Evolutionary conservation across 2,329 filamentous ascomycete genomes (phyloP), one percentile per base, ranked within the genome.

Genomic region (Dothidotthia symphoricarpi): DNA sequence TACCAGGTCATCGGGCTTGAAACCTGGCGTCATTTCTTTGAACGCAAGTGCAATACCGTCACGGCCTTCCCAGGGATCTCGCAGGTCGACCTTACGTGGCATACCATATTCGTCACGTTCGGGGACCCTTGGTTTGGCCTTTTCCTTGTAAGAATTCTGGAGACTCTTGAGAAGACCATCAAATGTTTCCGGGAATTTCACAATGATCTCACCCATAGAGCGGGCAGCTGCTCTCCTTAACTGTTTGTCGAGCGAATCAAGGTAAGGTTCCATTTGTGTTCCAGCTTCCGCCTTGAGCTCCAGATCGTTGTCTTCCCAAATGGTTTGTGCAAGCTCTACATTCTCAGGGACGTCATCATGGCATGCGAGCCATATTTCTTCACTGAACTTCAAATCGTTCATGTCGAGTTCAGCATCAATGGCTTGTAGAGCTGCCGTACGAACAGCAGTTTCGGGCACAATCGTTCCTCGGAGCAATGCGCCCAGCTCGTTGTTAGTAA

Each of bases 241-340:
- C 59, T 94, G 88, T 14, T 77, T 77, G 55, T 97, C 91, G 50
- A 81, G 79, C 51, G 81, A 87, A 51, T 88, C 80, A 9, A 97
- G 72, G 61, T 95, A 97, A 1, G 83, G 81, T 32, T 95, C 70
- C 59, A 90, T 83, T 52, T 76, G 78, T 40, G 75, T 64, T 6
- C 86, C 81, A 7, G 86, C 78, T 6, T 84, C 75, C 14, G 79
- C 71, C 1, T 80, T 77, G 10, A 91, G 70, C 43, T 84, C 71
- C 44, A 97, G 85, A 6, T 81, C 85, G 61, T 91, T 95, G 59
- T 96, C 93, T 58, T 95, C 88, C 93, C 93, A 98, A 24, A 98
- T 95, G 10, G 91, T 86, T 34, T 76, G 78, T 6, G 86, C 91
- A 36, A 95, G 74, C 30, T 89, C 87, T 7, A 77, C 78, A 55